Evolutionary conservation across 2,329 filamentous ascomycete species (phyloP).

Genomic region (Colletotrichum graminicola): DNA sequence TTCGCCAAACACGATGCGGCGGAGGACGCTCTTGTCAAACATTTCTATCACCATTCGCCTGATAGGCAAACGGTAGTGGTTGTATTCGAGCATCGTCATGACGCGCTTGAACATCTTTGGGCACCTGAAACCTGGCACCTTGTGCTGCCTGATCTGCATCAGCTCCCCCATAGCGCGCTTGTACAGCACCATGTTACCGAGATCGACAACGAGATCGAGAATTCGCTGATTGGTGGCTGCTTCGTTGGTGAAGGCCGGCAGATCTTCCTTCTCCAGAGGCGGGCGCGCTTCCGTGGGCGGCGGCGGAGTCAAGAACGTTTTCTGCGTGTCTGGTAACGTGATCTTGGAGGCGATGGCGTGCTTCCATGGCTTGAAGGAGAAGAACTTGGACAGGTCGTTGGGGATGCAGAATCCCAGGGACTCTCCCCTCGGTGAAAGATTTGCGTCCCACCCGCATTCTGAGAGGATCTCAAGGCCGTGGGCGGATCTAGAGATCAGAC

Average conservation of each 20-base stretch:
- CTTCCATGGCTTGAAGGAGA: slow-evolving; percentile 75
- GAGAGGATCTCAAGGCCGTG: slow-evolving; percentile 93
- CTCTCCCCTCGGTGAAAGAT: slow-evolving; percentile 83
- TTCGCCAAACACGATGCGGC: slow-evolving; percentile 86
- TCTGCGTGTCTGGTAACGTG: slow-evolving; percentile 63
- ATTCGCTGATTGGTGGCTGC: slow-evolving; percentile 81
- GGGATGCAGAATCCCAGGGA: slow-evolving; percentile 92
- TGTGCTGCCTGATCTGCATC: slow-evolving; percentile 80
- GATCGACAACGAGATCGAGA: slow-evolving; percentile 84
- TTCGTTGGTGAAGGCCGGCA: slow-evolving; percentile 64
- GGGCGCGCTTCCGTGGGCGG: slow-evolving; percentile 57
- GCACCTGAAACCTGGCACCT: slow-evolving; percentile 80
- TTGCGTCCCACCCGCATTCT: slow-evolving; percentile 93
- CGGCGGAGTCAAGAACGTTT: slow-evolving; percentile 62
- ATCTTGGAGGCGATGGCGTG: slow-evolving; percentile 62
- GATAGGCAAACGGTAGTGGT: slow-evolving; percentile 89
- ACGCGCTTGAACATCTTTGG: slow-evolving; percentile 86
- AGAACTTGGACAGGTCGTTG: slow-evolving; percentile 79
- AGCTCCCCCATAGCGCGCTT: slow-evolving; percentile 89
- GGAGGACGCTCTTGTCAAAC: slow-evolving; percentile 90
- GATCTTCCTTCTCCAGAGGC: slow-evolving; percentile 57
- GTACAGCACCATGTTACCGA: slow-evolving; percentile 93
- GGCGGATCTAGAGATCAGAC: slow-evolving; percentile 89
- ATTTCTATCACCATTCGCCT: slow-evolving; percentile 92
- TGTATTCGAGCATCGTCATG: slow-evolving; percentile 85